Evolutionary conservation across 116 monocot genomes (phyloP).

Genomic region (Posidonia oceanica): DNA sequence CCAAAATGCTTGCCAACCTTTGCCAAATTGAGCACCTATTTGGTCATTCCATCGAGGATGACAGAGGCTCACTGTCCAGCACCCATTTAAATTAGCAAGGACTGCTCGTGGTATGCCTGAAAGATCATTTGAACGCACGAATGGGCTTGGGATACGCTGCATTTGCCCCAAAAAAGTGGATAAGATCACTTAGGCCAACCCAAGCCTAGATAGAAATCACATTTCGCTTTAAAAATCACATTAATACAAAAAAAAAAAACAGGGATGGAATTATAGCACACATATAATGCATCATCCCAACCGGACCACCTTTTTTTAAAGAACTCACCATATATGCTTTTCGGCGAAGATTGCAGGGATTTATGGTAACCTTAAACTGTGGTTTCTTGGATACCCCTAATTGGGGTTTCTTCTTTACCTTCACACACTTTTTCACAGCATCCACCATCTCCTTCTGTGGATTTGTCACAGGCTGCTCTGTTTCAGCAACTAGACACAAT

Average conservation of each 20-base stretch:
- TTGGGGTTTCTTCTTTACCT: neutral
- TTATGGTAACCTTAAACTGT: slow-evolving; percentile 3
- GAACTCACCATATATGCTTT: neutral
- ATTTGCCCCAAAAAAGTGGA: neutral
- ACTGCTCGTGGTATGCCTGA: neutral
- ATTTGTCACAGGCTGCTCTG: too few relatives aligned
- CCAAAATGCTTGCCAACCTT: neutral
- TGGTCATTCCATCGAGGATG: neutral
- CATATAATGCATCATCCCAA: too few relatives aligned
- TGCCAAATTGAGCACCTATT: neutral
- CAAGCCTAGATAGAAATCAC: too few relatives aligned
- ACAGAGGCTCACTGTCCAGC: neutral
- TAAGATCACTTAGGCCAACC: neutral
- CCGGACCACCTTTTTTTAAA: neutral
- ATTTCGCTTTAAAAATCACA: neutral
- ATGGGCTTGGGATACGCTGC: neutral
- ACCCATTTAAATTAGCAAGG: neutral
- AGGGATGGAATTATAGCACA: too few relatives aligned
- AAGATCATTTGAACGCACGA: neutral
- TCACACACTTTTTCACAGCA: too few relatives aligned
- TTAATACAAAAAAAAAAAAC: neutral
- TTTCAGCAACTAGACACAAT: too few relatives aligned
- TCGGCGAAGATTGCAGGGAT: neutral
- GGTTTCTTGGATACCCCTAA: neutral
- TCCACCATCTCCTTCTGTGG: too few relatives aligned